Conservation (phyloP, 495 filamentous ascomycete species). For the Penicillium manginii region DNA sequence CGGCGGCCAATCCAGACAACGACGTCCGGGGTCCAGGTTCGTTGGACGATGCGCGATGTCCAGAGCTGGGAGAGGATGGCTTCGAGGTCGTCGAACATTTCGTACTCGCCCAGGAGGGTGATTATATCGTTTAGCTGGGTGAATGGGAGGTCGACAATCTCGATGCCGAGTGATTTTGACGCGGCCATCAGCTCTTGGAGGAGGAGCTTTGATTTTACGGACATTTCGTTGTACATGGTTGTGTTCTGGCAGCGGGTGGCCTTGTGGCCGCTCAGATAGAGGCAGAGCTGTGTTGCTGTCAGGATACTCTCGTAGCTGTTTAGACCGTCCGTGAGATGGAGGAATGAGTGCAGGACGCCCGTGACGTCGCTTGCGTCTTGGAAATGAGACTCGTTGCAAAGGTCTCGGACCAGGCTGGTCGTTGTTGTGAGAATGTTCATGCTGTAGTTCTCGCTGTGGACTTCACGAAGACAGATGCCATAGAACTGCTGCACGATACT, state of each 20-base stretch:
- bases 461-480: slow-evolving; percentile 53
- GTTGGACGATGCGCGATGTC: slow-evolving; percentile 62
- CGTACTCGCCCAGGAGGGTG: slow-evolving; percentile 59
- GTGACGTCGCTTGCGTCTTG: slow-evolving; percentile 58
- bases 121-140: slow-evolving; percentile 58
- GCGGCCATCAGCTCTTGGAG: slow-evolving; percentile 55
- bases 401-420: slow-evolving; percentile 39
- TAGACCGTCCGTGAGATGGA: slow-evolving; percentile 57
- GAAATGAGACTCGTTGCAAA: slow-evolving; percentile 49
- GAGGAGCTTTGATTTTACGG: slow-evolving; percentile 56
- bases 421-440: slow-evolving; percentile 46
- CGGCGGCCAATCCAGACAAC: slow-evolving; percentile 61
- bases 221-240: slow-evolving; percentile 49
- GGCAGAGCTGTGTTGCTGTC: slow-evolving; percentile 59
- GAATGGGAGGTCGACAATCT: slow-evolving; percentile 56
- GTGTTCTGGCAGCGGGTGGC: slow-evolving; percentile 43
- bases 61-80: slow-evolving; percentile 60
- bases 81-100: slow-evolving; percentile 64
- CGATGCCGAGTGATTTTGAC: slow-evolving; percentile 51
- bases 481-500: slow-evolving; percentile 49
- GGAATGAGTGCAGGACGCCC: slow-evolving; percentile 58
- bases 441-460: slow-evolving; percentile 44
- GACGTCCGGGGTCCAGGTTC: slow-evolving; percentile 55
- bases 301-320: slow-evolving; percentile 49
- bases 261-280: slow-evolving; percentile 55